Evolutionary conservation across 352 stramenopile species (phyloP).

Genomic region (Thalassiosira livingstoniorum): DNA sequence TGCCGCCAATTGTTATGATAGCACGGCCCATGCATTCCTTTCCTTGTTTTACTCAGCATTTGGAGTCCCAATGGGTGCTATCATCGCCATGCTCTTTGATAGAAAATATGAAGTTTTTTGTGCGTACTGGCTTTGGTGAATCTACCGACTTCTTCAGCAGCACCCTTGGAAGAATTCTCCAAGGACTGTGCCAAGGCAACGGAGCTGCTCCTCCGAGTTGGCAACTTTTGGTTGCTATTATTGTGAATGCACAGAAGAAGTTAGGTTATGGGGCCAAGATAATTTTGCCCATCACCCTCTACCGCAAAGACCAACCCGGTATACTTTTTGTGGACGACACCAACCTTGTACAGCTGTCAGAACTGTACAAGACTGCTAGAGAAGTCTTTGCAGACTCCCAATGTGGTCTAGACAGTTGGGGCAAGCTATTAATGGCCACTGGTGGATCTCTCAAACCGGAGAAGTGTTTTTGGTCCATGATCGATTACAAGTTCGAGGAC

Average conservation of each 20-base stretch:
- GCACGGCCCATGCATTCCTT: neutral
- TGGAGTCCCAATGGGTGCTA: neutral
- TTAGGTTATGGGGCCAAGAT: neutral
- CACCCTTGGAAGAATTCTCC: too few relatives aligned
- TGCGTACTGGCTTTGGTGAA: too few relatives aligned
- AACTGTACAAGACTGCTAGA: neutral
- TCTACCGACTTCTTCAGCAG: neutral
- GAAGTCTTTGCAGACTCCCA: neutral
- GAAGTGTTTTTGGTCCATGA: neutral
- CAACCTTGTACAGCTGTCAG: too few relatives aligned
- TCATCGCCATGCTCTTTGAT: neutral
- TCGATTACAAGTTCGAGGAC: neutral
- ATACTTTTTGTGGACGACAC: neutral
- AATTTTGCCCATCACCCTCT: neutral
- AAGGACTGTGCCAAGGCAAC: neutral
- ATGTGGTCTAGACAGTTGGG: neutral
- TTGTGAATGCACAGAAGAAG: neutral
- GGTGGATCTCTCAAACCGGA: neutral
- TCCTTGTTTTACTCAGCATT: neutral
- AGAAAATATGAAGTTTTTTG: neutral
- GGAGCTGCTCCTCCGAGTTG: too few relatives aligned
- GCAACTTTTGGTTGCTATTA: too few relatives aligned
- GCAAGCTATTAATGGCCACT: neutral
- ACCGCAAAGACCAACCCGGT: neutral
- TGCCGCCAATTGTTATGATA: neutral